Evolutionary conservation across 2,329 filamentous ascomycete genomes (phyloP), one percentile per base, ranked within the genome.

Genomic region (Fusarium pseudonygamai): DNA sequence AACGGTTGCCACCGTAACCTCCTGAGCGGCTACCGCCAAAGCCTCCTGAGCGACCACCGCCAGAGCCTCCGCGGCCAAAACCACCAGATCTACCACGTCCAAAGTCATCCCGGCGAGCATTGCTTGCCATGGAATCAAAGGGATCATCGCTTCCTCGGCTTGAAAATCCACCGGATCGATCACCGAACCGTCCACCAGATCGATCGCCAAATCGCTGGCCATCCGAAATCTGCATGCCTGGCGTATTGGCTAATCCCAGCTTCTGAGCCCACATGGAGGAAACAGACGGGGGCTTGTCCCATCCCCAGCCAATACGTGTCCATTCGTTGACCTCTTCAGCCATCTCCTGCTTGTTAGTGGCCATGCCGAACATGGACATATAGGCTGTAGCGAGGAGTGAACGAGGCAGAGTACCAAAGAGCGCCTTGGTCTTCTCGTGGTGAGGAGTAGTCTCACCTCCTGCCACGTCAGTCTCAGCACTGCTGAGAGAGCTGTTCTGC

Each of bases 241-340:
- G 49, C 9, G 79, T 57, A 5, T 74, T 62, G 15, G 37, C 11
- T 26, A 86, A 64, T 34, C 83, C 82, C 57, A 82, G 74, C 39
- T 82, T 81, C 9, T 61, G 57, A 13, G 77, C 77, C 75, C 74
- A 84, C 7, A 32, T 52, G 14, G 42, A 12, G 3, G 46, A 81
- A 30, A 80, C 80, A 57, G 58, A 67, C 3, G 90, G 90, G 12
- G 86, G 84, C 52, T 85, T 67, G 0, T 79, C 59, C 84, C 87
- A 85, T 45, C 89, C 88, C 84, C 88, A 88, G 26, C 85, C 88
- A 22, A 83, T 77, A 26, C 78, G 76, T 52, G 83, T 82, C 84
- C 89, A 87, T n/a, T 83, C 78, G 78, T 91, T 91, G 71, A 92
- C 80, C 26, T 85, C 83, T 7, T 84, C 75, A 24, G 90, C 82